phyloP scores from a whole-genome alignment of 768 basidiomycete species.

The Lactarius quietus region DNA sequence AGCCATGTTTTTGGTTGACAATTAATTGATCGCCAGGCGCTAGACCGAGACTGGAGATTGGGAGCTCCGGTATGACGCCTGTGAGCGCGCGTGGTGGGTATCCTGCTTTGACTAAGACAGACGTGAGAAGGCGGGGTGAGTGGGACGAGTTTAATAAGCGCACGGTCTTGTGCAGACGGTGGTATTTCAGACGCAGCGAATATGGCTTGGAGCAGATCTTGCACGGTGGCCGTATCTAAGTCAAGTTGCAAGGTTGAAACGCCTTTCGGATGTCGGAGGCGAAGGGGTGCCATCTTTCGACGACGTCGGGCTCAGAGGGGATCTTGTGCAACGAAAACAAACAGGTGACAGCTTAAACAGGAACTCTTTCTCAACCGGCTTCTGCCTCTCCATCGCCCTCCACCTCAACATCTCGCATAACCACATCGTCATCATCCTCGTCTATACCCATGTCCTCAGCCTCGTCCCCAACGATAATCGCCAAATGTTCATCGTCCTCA shows the following conservation, averaged over 20 bases:
- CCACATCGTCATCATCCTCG: background rate
- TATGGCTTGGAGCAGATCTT: conserved; percentile 73
- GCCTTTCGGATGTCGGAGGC: conserved; percentile 83
- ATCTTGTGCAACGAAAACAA: background rate
- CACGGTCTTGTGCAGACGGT: conserved; percentile 75
- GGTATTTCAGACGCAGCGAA: conserved; percentile 62
- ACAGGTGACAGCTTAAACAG: background rate
- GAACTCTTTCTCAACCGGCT: background rate
- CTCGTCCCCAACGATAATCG: conserved; percentile 11
- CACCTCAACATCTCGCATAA: background rate
- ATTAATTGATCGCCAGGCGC: conserved; percentile 82
- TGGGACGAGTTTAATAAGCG: conserved; percentile 33
- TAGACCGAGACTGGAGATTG: conserved; percentile 73
- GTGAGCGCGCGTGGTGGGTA: conserved; percentile 80
- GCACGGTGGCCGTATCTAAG: conserved; percentile 57
- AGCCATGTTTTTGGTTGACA: conserved; percentile 47
- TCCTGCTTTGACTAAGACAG: conserved; percentile 63
- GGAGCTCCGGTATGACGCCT: conserved; percentile 61
- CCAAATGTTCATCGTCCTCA: conserved; percentile 11
- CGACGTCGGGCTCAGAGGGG: background rate
- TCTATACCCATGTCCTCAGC: conserved; percentile 19
- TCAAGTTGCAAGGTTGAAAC: conserved; percentile 73
- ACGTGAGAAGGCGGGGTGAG: conserved; percentile 1
- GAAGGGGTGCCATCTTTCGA: conserved; percentile 59
- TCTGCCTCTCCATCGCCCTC: background rate